Base-by-base conservation (phyloP, 2,329 filamentous ascomycete species). In the Paracoccidioides lutzii region DNA sequence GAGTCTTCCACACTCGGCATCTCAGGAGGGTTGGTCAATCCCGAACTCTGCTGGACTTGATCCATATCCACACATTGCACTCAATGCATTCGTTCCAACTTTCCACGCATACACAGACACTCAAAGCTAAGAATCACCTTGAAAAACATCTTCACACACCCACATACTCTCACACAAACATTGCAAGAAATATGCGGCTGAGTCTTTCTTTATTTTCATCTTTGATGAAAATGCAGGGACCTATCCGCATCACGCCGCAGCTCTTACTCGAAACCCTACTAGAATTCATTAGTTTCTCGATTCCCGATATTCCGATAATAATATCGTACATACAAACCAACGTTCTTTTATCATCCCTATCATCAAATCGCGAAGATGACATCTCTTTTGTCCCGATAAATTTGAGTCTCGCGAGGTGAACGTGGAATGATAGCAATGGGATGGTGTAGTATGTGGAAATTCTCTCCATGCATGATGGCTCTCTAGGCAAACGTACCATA, bases 41-140 rank as follows among this genome's bases (percentile, higher is more conserved):
- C 67, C n/a, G 66, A 69, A 59, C 61, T 68, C 33, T 67, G 63
- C 55, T 71, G 69, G 71, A 69, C 64, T 44, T 72, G 65, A 67
- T 38, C 44, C 28, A 48, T 12, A 8, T 15, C 6, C 54, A 33
- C 48, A 45, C 44, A 46, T 57, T 33, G 41, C 49, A 28, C 48
- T 52, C 48, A 33, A 37, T 10, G 32, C 12, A 46, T n/a, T 14
- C 12, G 9, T 32, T 30, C 28, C 44, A 4, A n/a, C 5, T 33
- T 32, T 8, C n/a, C 44, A 7, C 14, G 32, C 44, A 46, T 14
- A 8, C 30, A 46, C 46, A 22, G 22, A 37, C 9, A 30, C 12
- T n/a, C 14, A 49, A 22, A 38, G 46, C 33, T 49, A 42, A 52
- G 50, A 42, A 37, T 43, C 28, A 53, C 52, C 7, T n/a, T 30